Evolutionary conservation across 805 yeast species (phyloP).

Genomic region (Metschnikowia peoriensis): DNA sequence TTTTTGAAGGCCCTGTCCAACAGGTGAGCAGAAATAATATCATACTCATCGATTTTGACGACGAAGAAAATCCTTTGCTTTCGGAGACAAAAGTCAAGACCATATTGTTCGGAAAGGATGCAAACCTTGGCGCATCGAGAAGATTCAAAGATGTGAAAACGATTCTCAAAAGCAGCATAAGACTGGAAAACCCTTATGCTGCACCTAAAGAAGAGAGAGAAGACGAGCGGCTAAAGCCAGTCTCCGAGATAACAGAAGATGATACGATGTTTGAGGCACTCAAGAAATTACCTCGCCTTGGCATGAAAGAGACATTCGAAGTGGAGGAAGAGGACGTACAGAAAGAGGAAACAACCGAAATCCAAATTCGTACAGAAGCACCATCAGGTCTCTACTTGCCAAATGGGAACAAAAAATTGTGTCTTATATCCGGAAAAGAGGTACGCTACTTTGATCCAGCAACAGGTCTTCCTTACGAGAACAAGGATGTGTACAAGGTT

Average conservation of each 20-base stretch:
- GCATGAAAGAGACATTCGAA: conserved; percentile 49
- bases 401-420: conserved; percentile 62
- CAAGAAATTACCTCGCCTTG: conserved; percentile 58
- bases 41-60: conserved; percentile 50
- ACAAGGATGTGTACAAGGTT: conserved; percentile 75
- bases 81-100: conserved; percentile 28
- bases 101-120: conserved; percentile 60
- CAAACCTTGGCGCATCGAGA: conserved; percentile 50
- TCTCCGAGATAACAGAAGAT: conserved; percentile 34
- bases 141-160: conserved; percentile 57
- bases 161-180: conserved; percentile 26
- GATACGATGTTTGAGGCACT: conserved; percentile 42
- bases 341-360: conserved; percentile 42
- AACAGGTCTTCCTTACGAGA: conserved; percentile 82
- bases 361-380: conserved; percentile 59
- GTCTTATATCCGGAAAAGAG: conserved; percentile 74
- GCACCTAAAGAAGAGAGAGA: conserved; percentile 28
- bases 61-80: conserved; percentile 25
- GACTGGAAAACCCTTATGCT: conserved; percentile 42
- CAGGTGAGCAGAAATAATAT: conserved; percentile 55
- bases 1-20: conserved; percentile 69
- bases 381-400: conserved; percentile 74
- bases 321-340: conserved; percentile 36
- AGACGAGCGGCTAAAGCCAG: conserved; percentile 35
- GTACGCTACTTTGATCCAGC: conserved; percentile 87